Conservation (phyloP, 352 stramenopile genomes). For the Phytopythium ostracodes region DNA sequence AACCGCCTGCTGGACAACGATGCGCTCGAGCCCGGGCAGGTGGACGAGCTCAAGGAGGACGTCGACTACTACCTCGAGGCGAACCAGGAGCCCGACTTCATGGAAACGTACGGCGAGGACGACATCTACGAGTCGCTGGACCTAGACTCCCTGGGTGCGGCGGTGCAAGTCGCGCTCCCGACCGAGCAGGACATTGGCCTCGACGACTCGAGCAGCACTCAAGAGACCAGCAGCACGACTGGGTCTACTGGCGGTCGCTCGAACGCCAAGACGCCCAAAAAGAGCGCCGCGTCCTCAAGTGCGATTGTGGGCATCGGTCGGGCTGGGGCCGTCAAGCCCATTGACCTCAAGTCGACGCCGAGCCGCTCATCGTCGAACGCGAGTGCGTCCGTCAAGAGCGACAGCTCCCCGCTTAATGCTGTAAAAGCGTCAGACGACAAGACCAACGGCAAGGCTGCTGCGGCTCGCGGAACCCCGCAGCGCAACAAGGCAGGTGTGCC, state of each 20-base stretch:
- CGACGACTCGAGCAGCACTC: slow-evolving; percentile 31
- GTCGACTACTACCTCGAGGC: slow-evolving; percentile 98
- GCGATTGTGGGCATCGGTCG: slow-evolving; percentile 72
- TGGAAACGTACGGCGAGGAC: slow-evolving; percentile 88
- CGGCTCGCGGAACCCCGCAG: slow-evolving; percentile 42
- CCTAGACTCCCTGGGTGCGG: slow-evolving; percentile 85
- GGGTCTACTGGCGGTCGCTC: slow-evolving; percentile 13
- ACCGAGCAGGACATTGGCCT: slow-evolving; percentile 71
- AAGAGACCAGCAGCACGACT: slow-evolving; percentile 4
- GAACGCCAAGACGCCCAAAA: slow-evolving; percentile 62
- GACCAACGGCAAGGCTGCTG: slow-evolving; percentile 21
- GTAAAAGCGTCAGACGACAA: slow-evolving; percentile 41
- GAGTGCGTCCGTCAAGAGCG: slow-evolving; percentile 44
- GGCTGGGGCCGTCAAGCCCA: slow-evolving; percentile 64
- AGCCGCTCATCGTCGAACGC: slow-evolving; percentile 39
- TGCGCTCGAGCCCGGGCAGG: slow-evolving; percentile 85
- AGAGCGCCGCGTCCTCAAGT: slow-evolving; percentile 41
- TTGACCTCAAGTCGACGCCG: slow-evolving; percentile 74
- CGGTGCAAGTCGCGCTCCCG: slow-evolving; percentile 65
- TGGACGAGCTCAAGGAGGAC: slow-evolving; percentile 97
- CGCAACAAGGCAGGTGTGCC: slow-evolving; percentile 37
- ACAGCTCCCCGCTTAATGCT: slow-evolving; percentile 28
- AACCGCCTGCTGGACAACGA: slow-evolving; percentile 97
- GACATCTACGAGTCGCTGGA: slow-evolving; percentile 96
- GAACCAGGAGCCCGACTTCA: slow-evolving; percentile 91